Evolutionary conservation across 768 basidiomycete species (phyloP).

Genomic region (Lenzites betulinus): DNA sequence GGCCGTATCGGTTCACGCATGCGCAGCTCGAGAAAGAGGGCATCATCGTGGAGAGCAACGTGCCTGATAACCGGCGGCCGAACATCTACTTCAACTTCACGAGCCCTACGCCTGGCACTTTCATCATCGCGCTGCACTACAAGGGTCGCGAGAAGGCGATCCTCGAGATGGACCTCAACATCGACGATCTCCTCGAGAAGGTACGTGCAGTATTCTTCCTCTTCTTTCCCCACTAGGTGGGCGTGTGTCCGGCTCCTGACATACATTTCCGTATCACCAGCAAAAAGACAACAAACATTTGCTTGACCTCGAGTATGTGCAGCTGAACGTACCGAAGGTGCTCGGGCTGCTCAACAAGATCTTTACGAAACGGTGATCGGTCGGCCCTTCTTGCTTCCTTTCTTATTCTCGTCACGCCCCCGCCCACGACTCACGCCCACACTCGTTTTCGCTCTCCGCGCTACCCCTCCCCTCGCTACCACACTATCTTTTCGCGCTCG

Average conservation of each 20-base stretch:
- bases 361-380: conserved; percentile 76
- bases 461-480: conserved; percentile 7
- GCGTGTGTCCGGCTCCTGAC: not conserved
- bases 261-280: conserved; percentile 42
- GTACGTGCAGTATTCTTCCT: conserved; percentile 43
- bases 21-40: conserved; percentile 99
- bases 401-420: not conserved
- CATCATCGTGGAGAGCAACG: conserved; percentile 98
- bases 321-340: conserved; percentile 95
- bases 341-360: conserved; percentile 92
- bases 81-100: conserved; percentile 99
- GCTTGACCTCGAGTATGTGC: conserved; percentile 96
- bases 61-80: conserved; percentile 95
- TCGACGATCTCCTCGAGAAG: conserved; percentile 97
- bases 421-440: conserved; percentile 7
- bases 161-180: conserved; percentile 99
- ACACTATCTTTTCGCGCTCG: conserved; percentile 14
- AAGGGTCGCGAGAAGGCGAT: conserved; percentile 99
- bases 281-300: conserved; percentile 99
- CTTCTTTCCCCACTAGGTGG: not conserved
- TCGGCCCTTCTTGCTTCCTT: not conserved
- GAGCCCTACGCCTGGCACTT: conserved; percentile 96
- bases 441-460: conserved; percentile 11
- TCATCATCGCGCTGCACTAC: conserved; percentile 98
- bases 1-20: conserved; percentile 97